A percentile compares a stretch with the other conserved stretches of the same genome.
Evolutionary conservation across 78 protist species (phyloP).

Genomic region (Dictyostelium capitatum): DNA sequence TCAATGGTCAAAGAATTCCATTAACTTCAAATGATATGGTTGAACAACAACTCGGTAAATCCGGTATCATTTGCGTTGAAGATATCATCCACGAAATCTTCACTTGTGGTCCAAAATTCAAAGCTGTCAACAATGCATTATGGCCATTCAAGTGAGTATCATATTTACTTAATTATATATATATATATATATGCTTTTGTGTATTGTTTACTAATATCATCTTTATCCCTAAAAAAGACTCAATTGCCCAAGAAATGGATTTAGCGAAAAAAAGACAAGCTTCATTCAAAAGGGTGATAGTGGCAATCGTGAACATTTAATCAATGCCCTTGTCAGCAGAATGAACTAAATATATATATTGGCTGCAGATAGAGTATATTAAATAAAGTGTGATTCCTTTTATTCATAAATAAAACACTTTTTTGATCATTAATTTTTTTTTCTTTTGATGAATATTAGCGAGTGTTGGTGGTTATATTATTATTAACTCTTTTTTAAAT

Average conservation of each 20-base stretch:
- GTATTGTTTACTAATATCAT: too few species aligned
- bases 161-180: too few species aligned
- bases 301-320: slow-evolving; percentile 96
- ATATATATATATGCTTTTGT: too few species aligned
- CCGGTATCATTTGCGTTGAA: slow-evolving; percentile 97
- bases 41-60: slow-evolving; percentile 91
- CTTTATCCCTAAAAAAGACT: too few species aligned
- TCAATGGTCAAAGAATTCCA: slow-evolving; percentile 96
- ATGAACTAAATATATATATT: slow-evolving; percentile 41
- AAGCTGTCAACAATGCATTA: slow-evolving; percentile 95
- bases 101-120: slow-evolving; percentile 99
- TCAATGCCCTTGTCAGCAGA: slow-evolving; percentile 35
- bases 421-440: too few species aligned
- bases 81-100: slow-evolving; percentile 99
- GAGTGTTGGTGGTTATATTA: too few species aligned
- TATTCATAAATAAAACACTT: too few species aligned
- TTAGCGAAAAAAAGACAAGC: slow-evolving; percentile 88
- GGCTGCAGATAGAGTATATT: too few species aligned
- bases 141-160: slow-evolving; percentile 99
- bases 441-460: too few species aligned
- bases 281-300: slow-evolving; percentile 99
- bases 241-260: slow-evolving; percentile 96
- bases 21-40: slow-evolving; percentile 95
- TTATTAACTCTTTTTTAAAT: too few species aligned
- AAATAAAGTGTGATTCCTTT: too few species aligned